Evolutionary conservation across 805 yeast species (phyloP), one percentile per base, ranked within the genome.

Genomic region (Candida yuanshanica): DNA sequence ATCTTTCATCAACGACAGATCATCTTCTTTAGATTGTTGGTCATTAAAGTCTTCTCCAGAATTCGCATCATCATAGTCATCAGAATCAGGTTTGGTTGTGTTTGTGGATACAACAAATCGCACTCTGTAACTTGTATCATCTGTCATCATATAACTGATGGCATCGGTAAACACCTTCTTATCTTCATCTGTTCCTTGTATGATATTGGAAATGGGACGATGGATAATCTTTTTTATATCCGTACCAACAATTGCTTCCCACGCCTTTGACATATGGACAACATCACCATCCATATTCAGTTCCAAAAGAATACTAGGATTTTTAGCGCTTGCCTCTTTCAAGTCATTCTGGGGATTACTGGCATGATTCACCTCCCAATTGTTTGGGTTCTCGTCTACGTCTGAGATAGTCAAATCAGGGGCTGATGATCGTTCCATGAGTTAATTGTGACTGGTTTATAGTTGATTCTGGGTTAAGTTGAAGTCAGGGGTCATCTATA

Each of bases 261-360:
- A 91, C 48, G 82, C 76, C 48, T 74, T 75, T 47, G 91, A 76
- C 20, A 89, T 60, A 58, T 83, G 86, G 40, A 74, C 74, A n/a
- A 93, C 80, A 25, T 72, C 77, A 23, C 96, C 88, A 52, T 81
- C 82, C 56, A 88, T 63, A 53, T 83, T 90, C 46, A 93, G 65
- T 61, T 91, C 99, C 63, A 91, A 64, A 4, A 91, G 81, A n/a
- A 82, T 79, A 11, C 87, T 81, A 2, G 86, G 84, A 47, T 80
- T 81, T 45, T 74, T 70, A 2, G 82, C 72, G n/a, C 84, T 77
- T 0, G 89, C 89, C 22, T 75, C 60, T 12, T 71, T 65, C 38
- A 83, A 61, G 48, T 81, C 87, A 13, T 74, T 66, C 42, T 73
- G 42, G 10, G 43, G 35, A 22, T 35, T 37, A 31, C 39, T 38